phyloP scores from a whole-genome alignment of 2,329 filamentous ascomycete genomes.

The Aschersonia sp. region DNA sequence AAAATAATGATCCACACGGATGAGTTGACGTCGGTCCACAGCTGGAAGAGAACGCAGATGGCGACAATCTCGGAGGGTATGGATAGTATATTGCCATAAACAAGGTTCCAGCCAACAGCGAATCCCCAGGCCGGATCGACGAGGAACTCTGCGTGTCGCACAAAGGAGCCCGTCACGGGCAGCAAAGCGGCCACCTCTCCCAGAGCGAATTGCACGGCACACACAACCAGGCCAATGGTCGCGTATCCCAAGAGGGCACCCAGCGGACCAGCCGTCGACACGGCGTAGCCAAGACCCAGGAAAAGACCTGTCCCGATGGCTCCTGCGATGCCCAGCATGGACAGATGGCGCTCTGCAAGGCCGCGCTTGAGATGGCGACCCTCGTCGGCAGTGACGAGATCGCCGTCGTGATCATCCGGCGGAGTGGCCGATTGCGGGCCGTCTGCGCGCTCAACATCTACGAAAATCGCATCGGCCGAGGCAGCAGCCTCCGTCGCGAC shows the following conservation, averaged over 20 bases:
- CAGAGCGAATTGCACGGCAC: slow-evolving; percentile 42
- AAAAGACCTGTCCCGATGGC: slow-evolving; percentile 48
- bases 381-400: slow-evolving; percentile 34
- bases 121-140: slow-evolving; percentile 47
- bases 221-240: slow-evolving; percentile 41
- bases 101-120: slow-evolving; percentile 38
- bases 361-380: slow-evolving; percentile 31
- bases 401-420: slow-evolving; percentile 15
- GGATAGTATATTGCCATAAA: slow-evolving; percentile 38
- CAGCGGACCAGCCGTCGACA: slow-evolving; percentile 33
- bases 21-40: slow-evolving; percentile 44
- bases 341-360: slow-evolving; percentile 29
- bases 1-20: slow-evolving; percentile 35
- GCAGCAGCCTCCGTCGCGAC: not conserved
- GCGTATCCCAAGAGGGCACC: slow-evolving; percentile 36
- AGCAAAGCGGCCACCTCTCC: slow-evolving; percentile 46
- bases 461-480: not conserved
- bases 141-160: slow-evolving; percentile 43
- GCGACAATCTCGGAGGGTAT: slow-evolving; percentile 49
- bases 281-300: slow-evolving; percentile 39
- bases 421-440: slow-evolving; percentile 1
- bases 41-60: slow-evolving; percentile 46
- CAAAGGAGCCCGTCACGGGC: slow-evolving; percentile 49
- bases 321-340: slow-evolving; percentile 48
- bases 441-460: not conserved